Conservation (phyloP, 441 rosid genomes). For the Syzygium malaccense region DNA sequence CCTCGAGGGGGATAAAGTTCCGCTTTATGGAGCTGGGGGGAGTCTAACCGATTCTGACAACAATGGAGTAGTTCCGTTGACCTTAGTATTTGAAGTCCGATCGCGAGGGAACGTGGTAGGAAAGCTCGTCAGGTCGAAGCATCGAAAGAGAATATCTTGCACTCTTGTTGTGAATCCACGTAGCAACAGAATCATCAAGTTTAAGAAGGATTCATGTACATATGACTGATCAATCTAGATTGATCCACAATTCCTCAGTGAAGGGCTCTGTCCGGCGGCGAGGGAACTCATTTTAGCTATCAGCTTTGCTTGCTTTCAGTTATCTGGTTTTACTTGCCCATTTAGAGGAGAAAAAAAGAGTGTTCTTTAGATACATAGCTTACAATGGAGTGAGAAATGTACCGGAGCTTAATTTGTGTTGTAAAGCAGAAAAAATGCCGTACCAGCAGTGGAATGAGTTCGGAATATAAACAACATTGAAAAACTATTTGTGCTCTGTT, state of each 20-base stretch:
- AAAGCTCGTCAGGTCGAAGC: constrained; percentile 40
- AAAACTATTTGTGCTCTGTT: neutral
- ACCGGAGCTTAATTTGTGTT: neutral
- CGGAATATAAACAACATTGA: neutral
- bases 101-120: constrained; percentile 54
- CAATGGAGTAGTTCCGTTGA: constrained; percentile 37
- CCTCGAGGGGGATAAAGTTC: constrained; percentile 41
- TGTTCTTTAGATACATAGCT: neutral
- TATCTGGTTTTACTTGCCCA: neutral
- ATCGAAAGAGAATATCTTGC: constrained; percentile 35
- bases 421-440: neutral
- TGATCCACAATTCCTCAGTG: neutral
- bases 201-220: constrained; percentile 32
- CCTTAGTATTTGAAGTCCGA: constrained; percentile 32
- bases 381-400: neutral
- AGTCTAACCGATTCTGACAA: constrained; percentile 29
- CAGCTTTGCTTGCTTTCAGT: neutral
- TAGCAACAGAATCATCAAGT: constrained; percentile 23
- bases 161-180: constrained; percentile 22
- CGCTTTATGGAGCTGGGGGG: constrained; percentile 58
- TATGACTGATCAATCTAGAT: constrained; percentile 4
- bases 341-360: neutral
- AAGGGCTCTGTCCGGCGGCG: neutral
- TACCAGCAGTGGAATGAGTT: neutral
- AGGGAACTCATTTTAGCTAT: neutral